A percentile compares a stretch with the other conserved stretches of the same genome.
These are phyloP conservation scores for Apophysomyces trapeziformis DNA, from an alignment of 371 early-diverging fungal species.

Conservation along the genomic window DNA sequence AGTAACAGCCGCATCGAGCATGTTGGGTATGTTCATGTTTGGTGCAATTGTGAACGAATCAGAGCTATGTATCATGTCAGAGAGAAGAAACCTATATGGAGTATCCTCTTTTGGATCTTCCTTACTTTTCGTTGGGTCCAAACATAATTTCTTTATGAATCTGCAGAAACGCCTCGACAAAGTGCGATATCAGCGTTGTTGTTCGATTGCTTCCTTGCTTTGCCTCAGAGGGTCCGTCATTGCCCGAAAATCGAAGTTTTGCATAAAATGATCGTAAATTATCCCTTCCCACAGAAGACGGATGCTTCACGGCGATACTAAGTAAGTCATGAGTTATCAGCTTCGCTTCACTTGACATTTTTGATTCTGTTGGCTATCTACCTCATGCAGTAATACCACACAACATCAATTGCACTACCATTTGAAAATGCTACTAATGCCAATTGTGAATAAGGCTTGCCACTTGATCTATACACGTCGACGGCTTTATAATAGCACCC, in stretches of 20 bases:
- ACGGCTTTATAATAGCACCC: slow-evolving; percentile 48
- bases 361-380: slow-evolving; percentile 12
- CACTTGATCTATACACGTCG: slow-evolving; percentile 45
- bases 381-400: slow-evolving; percentile 60
- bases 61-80: not conserved
- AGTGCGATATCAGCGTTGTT: slow-evolving; percentile 30
- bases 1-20: slow-evolving; percentile 18
- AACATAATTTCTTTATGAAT: slow-evolving; percentile 48
- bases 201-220: slow-evolving; percentile 1
- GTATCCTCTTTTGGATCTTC: slow-evolving; percentile 9
- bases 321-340: not conserved
- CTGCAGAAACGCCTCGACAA: slow-evolving; percentile 45
- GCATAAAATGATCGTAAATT: slow-evolving; percentile 51
- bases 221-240: slow-evolving; percentile 8
- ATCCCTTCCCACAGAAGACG: slow-evolving; percentile 46
- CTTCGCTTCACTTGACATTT: not conserved
- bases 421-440: slow-evolving; percentile 48
- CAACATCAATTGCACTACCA: slow-evolving; percentile 54
- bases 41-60: slow-evolving; percentile 2
- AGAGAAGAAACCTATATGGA: not conserved
- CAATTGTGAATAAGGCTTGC: slow-evolving; percentile 56
- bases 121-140: slow-evolving; percentile 13
- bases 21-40: slow-evolving; percentile 11
- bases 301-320: slow-evolving; percentile 48
- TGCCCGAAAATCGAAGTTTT: slow-evolving; percentile 37